Base-by-base conservation (phyloP, 352 stramenopile genomes). In the Pythium pyrilobum region DNA sequence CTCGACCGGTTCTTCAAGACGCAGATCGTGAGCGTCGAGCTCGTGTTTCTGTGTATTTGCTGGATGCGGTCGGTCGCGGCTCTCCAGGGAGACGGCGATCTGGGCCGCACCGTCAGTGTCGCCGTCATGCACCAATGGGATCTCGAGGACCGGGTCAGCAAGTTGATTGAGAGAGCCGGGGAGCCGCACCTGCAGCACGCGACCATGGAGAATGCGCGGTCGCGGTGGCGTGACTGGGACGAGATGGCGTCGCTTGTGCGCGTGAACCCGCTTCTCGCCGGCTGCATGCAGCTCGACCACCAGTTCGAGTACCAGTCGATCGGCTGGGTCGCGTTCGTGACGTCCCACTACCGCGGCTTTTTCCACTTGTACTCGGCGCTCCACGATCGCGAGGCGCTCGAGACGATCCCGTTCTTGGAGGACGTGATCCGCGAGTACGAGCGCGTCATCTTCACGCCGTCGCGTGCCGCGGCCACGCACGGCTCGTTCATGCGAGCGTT, bases 231-330 rank as follows among this genome's bases (percentile, higher is more conserved):
- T 51, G 9, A 29, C 51, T 4, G n/a, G 40, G 15, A 55, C 59
- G 13, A 62, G 59, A 20, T 41, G 53, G 16, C 16, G 21, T 21
- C 55, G 42, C 1, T 56, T 33, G 43, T 69, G 12, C 56, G 67
- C n/a, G 56, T 32, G 11, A 76, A 72, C 31, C 64, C 64, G 0
- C 29, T 76, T 23, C 25, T 76, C 23, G 64, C 64, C 13, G 59
- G 64, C 21, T 55, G 60, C 25, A 51, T 62, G 28, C 59, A 68
- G 48, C 27, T 75, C 38, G 44, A 51, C 21, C 24, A 66, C 16
- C 41, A 71, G 11, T 62, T 71, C 24, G 41, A 59, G 13, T 72
- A 66, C 18, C 44, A 63, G 11, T 8, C 58, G 8, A n/a, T 68
- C 27, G 60, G 16, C n/a, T n/a, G n/a, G n/a, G n/a, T n/a, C n/a